These are phyloP conservation scores for Phallus indusiatus DNA, from an alignment of 768 basidiomycete species.

Conservation along the genomic window DNA sequence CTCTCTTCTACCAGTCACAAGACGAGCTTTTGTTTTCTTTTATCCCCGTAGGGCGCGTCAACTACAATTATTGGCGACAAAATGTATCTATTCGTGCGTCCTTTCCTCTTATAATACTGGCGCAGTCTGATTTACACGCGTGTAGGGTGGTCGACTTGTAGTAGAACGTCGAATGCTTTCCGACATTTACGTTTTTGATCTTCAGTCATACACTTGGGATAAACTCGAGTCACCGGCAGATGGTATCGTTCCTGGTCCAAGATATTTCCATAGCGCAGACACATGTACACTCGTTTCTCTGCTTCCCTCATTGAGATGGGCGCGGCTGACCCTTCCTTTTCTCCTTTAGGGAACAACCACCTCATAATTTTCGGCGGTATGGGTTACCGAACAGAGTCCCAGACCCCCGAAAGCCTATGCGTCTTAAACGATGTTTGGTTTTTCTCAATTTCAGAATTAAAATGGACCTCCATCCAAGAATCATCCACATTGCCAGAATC, in stretches of 20 bases:
- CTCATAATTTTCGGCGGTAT: slow-evolving; percentile 94
- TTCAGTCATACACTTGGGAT: slow-evolving; percentile 75
- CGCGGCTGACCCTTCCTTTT: slow-evolving; percentile 1
- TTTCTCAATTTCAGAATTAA: slow-evolving; percentile 62
- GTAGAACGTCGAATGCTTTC: slow-evolving; percentile 81
- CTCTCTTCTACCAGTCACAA: neutral
- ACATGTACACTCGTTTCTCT: slow-evolving; percentile 36
- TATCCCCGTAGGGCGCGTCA: slow-evolving; percentile 58
- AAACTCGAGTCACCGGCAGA: slow-evolving; percentile 49
- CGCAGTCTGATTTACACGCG: neutral
- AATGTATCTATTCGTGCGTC: slow-evolving; percentile 80
- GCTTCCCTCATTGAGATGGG: neutral
- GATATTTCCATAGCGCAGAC: slow-evolving; percentile 95
- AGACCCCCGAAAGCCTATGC: slow-evolving; percentile 70
- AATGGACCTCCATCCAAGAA: slow-evolving; percentile 51
- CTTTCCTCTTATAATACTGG: neutral
- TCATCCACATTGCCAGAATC: slow-evolving; percentile 10
- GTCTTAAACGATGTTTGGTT: slow-evolving; percentile 92
- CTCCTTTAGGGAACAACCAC: slow-evolving; percentile 65
- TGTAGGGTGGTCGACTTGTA: slow-evolving; percentile 78
- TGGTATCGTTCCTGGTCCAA: slow-evolving; percentile 66
- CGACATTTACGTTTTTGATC: slow-evolving; percentile 85
- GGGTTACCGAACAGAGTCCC: slow-evolving; percentile 67
- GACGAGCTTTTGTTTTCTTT: neutral
- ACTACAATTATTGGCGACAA: slow-evolving; percentile 84